Base-by-base conservation (phyloP, 495 filamentous ascomycete species). In the Penicillium pancosmium region DNA sequence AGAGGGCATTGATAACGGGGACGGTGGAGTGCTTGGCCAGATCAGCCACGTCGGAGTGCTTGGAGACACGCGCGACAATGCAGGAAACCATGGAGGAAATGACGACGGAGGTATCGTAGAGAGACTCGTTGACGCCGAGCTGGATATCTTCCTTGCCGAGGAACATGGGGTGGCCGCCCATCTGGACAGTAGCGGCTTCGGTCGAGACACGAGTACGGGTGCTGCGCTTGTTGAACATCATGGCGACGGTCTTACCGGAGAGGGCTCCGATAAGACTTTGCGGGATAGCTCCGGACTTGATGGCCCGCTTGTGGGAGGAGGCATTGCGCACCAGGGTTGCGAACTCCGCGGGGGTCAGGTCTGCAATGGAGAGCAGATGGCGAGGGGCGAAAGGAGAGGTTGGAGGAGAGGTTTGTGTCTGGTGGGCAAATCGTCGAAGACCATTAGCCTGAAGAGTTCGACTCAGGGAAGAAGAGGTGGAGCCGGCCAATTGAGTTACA, bases 141-240 rank as follows among this genome's bases (percentile, higher is more conserved):
- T 98, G 94, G 55, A 98, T 98, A 70, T 98, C 94, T 46, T 93
- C 88, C 68, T 91, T 92, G 51, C 91, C 91, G 44, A 98, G 76
- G 72, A 98, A 98, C 91, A 98, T 94, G 16, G 94, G 90, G 71
- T 97, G 90, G 3, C 94, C 94, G 43, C 91, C 89, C 79, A 98
- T 83, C 43, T 86, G 73, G 16, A 87, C 84, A 12, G 96, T 84
- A 10, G 94, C 94, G 7, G 87, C 85, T 78, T 98, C 94, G 13
- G 92, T 96, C 13, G 91, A 96, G 27, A 98, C 87, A 50, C 94
- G 85, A 15, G 94, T 98, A 48, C 94, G 82, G 13, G 94, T 98
- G 62, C 88, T 92, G 27, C 93, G 86, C 78, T 98, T 98, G 78
- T 81, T 92, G 81, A 98, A 98, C 80, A 92, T 88, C 87, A 98